A percentile compares a stretch with the other conserved stretches of the same genome.
These are phyloP conservation scores for Phaeodactylum tricornutum DNA, from an alignment of 108 stramenopile genomes.

Conservation along the genomic window DNA sequence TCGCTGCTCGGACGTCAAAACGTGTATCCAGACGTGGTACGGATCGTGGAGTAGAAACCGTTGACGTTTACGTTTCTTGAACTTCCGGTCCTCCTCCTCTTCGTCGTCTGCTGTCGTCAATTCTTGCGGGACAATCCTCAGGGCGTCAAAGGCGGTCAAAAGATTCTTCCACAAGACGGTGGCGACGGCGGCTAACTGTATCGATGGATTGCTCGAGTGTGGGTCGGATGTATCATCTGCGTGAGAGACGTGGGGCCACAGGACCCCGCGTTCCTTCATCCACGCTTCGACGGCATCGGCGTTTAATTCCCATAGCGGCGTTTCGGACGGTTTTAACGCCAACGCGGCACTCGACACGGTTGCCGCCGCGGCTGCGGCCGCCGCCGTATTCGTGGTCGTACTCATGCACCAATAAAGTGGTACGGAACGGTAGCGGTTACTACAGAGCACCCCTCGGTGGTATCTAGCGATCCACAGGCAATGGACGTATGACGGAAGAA, in stretches of 20 bases:
- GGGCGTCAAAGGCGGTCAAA: neutral
- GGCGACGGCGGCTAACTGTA: no score
- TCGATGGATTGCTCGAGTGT: neutral
- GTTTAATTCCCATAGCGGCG: slow-evolving; percentile 1
- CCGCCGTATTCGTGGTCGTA: no score
- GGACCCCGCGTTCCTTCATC: neutral
- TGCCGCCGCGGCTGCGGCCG: neutral
- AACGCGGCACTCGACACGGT: neutral
- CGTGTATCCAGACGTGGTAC: neutral
- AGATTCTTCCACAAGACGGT: slow-evolving; percentile 2
- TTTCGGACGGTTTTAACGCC: neutral
- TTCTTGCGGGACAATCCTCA: neutral
- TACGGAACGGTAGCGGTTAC: no score
- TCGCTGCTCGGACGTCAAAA: no score
- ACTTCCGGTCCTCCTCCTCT: neutral
- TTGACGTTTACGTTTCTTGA: neutral
- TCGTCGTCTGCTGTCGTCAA: neutral
- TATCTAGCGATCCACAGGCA: no score
- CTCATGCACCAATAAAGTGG: no score
- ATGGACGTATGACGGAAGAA: no score
- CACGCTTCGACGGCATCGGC: neutral
- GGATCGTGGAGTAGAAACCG: slow-evolving; percentile 1
- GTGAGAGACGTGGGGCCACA: neutral
- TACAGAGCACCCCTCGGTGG: no score
- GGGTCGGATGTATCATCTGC: neutral